Conservation (phyloP, 495 filamentous ascomycete species). For the Corynascus novoguineensis region DNA sequence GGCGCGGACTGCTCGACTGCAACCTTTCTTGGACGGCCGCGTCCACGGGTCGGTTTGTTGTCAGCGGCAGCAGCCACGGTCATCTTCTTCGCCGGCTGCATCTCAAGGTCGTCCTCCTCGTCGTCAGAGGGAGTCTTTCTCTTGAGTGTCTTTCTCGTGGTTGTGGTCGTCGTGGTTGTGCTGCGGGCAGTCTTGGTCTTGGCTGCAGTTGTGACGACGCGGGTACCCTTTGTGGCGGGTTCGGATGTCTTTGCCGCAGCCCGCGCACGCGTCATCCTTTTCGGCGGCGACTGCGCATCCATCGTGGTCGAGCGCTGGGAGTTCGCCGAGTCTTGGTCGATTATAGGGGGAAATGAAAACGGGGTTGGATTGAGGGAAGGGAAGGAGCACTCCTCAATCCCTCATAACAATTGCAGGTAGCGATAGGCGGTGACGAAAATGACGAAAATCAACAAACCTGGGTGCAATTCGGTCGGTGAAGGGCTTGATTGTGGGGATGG, state of each 20-base stretch:
- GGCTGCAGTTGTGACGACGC: constrained; percentile 32
- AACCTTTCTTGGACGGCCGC: constrained; percentile 42
- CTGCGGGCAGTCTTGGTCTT: constrained; percentile 37
- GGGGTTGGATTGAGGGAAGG: background rate
- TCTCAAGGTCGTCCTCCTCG: constrained; percentile 34
- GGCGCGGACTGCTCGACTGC: constrained; percentile 15
- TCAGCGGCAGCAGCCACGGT: constrained; percentile 15
- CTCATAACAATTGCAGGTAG: constrained; percentile 14
- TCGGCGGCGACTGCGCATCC: constrained; percentile 49
- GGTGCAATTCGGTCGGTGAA: constrained; percentile 13
- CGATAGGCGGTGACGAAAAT: no score
- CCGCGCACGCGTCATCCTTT: constrained; percentile 55
- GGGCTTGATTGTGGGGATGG: constrained; percentile 14
- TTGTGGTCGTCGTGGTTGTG: constrained; percentile 19
- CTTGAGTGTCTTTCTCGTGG: constrained; percentile 32
- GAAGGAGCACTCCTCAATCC: constrained; percentile 17
- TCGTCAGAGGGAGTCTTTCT: constrained; percentile 46
- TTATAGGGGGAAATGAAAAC: constrained; percentile 6
- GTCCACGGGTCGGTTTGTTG: constrained; percentile 41
- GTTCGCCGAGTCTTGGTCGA: background rate
- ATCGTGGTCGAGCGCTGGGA: constrained; percentile 18
- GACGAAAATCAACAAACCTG: background rate
- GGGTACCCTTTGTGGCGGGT: constrained; percentile 32
- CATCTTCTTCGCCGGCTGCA: constrained; percentile 29
- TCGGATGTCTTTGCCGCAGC: constrained; percentile 46